Evolutionary conservation across 257 asterid genomes (phyloP).

Genomic region (Jacaranda mimosifolia): DNA sequence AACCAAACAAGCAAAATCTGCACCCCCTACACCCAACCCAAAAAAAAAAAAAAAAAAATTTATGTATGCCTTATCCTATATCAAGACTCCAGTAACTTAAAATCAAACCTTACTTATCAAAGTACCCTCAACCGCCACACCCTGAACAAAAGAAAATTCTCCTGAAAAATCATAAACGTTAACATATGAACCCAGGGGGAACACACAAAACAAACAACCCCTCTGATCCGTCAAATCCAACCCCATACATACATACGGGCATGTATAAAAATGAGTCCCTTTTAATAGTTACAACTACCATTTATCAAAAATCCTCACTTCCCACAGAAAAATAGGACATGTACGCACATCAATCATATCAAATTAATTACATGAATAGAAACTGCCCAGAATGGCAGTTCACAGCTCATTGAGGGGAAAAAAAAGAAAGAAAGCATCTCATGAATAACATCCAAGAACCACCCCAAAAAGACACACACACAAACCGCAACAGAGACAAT

Average conservation of each 20-base stretch:
- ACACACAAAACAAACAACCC: conserved; percentile 10
- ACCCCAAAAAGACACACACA: background rate
- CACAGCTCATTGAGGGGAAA: no score
- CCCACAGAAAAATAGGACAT: background rate
- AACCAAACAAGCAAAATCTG: conserved; percentile 20
- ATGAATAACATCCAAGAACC: background rate
- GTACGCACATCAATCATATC: conserved; percentile 33
- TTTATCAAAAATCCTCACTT: conserved; percentile 1
- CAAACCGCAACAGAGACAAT: conserved; percentile 3
- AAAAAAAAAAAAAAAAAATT: no score
- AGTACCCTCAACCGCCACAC: background rate
- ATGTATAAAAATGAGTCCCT: background rate
- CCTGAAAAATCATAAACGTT: background rate
- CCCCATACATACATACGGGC: conserved; percentile 9
- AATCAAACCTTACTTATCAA: no score
- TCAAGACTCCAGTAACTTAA: background rate
- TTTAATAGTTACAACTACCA: conserved; percentile 9
- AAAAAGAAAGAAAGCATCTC: conserved; percentile 20
- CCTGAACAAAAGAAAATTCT: background rate
- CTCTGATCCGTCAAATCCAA: conserved; percentile 37
- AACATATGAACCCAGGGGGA: conserved; percentile 16
- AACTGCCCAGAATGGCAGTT: no score
- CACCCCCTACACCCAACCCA: no score
- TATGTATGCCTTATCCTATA: conserved; percentile 1
- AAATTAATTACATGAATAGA: no score